Evolutionary conservation across 768 basidiomycete genomes (phyloP).

Genomic region (Rickenella mellea): DNA sequence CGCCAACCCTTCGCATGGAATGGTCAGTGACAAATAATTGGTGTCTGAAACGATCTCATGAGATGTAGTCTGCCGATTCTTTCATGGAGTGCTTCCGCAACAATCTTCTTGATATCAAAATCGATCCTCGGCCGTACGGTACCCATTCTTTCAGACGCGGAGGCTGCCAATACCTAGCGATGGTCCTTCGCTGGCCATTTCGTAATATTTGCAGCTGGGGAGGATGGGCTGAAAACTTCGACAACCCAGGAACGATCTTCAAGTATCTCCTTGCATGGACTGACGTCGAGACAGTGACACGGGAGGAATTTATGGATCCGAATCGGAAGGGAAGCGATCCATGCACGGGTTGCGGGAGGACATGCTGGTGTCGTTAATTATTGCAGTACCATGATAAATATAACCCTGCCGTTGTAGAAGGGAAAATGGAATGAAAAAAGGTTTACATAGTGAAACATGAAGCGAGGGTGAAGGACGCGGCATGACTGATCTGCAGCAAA

Average conservation of each 20-base stretch:
- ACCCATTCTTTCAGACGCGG: constrained; percentile 32
- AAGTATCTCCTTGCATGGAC: constrained; percentile 33
- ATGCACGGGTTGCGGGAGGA: constrained; percentile 21
- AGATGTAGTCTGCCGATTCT: constrained; percentile 25
- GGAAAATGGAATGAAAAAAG: too few relatives aligned
- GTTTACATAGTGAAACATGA: too few relatives aligned
- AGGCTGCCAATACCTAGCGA: constrained; percentile 29
- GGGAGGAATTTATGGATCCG: constrained; percentile 29
- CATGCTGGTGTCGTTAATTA: constrained; percentile 20
- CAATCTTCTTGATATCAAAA: constrained; percentile 28
- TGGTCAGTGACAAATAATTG: background rate
- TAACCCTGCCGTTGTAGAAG: too few relatives aligned
- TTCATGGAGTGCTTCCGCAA: constrained; percentile 31
- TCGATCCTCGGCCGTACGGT: constrained; percentile 28
- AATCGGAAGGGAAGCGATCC: constrained; percentile 12
- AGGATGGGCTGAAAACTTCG: constrained; percentile 28
- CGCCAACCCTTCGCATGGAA: background rate
- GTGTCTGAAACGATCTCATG: constrained; percentile 3
- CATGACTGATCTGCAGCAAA: too few relatives aligned
- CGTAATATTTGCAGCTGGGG: constrained; percentile 34
- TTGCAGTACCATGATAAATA: too few relatives aligned
- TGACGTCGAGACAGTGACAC: constrained; percentile 21
- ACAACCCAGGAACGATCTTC: constrained; percentile 30
- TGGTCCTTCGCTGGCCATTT: constrained; percentile 23
- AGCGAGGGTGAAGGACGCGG: too few relatives aligned